Evolutionary conservation across 2,329 filamentous ascomycete genomes (phyloP).

Genomic region (Aspergillus piperis): DNA sequence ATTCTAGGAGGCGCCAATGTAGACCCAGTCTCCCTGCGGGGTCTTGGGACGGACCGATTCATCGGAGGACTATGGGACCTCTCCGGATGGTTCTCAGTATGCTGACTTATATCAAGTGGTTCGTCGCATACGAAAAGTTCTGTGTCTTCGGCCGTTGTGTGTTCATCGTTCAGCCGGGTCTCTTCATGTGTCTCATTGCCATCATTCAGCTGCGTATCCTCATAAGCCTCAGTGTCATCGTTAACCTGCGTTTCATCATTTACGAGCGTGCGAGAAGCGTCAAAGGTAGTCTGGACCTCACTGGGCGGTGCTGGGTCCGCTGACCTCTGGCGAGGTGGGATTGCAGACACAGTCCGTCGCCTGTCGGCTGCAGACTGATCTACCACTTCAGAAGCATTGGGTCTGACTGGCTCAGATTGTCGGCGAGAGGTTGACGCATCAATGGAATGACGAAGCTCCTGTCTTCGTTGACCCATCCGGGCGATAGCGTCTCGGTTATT

Average conservation of each 20-base stretch:
- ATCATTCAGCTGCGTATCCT: not conserved
- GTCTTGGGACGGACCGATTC: not conserved
- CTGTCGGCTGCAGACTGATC: conserved; percentile 2
- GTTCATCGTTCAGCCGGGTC: not conserved
- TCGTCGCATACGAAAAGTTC: conserved; percentile 18
- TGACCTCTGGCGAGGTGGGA: not conserved
- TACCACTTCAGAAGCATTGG: not conserved
- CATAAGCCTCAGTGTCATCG: not conserved
- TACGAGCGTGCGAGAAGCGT: conserved; percentile 14
- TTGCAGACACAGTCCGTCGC: conserved; percentile 12
- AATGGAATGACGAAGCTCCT: conserved; percentile 1
- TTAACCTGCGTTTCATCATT: not conserved
- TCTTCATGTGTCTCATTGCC: not conserved
- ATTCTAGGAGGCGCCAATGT: not conserved
- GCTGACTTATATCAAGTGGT: conserved; percentile 13
- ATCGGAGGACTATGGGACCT: conserved; percentile 22
- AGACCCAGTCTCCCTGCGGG: not conserved
- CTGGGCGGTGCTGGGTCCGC: not conserved
- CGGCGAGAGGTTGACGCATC: conserved; percentile 6
- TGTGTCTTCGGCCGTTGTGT: conserved; percentile 9
- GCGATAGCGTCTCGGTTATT: conserved; percentile 16
- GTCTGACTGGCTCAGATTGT: conserved; percentile 15
- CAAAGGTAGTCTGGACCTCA: conserved; percentile 14
- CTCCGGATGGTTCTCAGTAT: conserved; percentile 16
- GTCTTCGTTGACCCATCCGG: conserved; percentile 17